Base-by-base conservation (phyloP, 371 early-diverging fungal species). In the Syncephalastrum contaminatum region DNA sequence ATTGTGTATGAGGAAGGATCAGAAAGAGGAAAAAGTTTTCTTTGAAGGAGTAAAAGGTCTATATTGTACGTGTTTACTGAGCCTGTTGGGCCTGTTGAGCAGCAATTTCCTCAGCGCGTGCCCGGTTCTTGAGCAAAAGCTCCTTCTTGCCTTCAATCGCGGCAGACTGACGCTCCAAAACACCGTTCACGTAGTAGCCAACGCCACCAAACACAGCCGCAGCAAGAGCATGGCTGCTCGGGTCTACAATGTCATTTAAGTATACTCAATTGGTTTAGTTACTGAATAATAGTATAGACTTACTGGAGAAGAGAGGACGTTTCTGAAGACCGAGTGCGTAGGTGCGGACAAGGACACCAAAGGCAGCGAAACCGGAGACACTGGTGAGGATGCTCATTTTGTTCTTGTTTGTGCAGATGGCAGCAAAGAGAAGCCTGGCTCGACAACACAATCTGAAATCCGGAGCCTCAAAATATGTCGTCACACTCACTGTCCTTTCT, bases 291-390 rank as follows among this genome's bases (percentile, higher is more conserved):
- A 43, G 25, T 7, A 30, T 30, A 48, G 44, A 46, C 74, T 65
- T 59, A 79, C 79, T 70, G 51, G 73, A 71, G 30, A 73, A 61
- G 27, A 79, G 21, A 30, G 79, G 75, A 43, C 79, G 75, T 58
- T 73, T 79, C 56, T 79, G 79, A 27, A 79, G 54, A 45, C 75
- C 79, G 59, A 79, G 69, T 53, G 79, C 75, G 58, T 75, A 79
- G 51, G 79, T 64, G 49, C 79, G 79, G 43, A 79, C 75, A 55
- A 72, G 71, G 44, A 79, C 73, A 68, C 79, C 79, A 47, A 79
- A 70, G 48, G 73, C 72, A 41, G 79, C 79, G 53, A 79, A 79
- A 47, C 79, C 79, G 54, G 79, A 69, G 59, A 75, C 73, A 58
- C 72, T 72, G 58, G 66, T 61, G 49, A 74, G 62, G 48, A 77